phyloP scores from a whole-genome alignment of 805 yeast genomes.

The Wickerhamomyces canadensis region DNA sequence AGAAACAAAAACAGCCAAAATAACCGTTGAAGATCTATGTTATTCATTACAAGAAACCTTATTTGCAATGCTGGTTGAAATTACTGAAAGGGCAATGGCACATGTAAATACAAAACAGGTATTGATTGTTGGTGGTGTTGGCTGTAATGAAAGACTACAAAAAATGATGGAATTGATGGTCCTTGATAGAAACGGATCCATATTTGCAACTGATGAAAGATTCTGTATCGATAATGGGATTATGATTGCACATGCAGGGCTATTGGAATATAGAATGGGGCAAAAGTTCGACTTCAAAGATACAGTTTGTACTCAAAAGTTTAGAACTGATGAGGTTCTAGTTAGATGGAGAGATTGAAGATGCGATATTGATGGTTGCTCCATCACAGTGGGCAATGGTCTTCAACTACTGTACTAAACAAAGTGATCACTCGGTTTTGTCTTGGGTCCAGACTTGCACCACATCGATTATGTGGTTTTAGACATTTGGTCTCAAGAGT shows the following conservation, averaged over 20 bases:
- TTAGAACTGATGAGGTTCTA: conserved; percentile 89
- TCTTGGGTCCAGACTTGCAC: too few relatives aligned
- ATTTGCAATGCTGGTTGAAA: conserved; percentile 95
- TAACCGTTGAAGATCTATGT: conserved; percentile 84
- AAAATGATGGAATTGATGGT: conserved; percentile 98
- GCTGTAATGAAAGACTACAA: conserved; percentile 86
- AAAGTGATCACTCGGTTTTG: too few relatives aligned
- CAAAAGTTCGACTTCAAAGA: conserved; percentile 49
- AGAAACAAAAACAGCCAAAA: conserved; percentile 37
- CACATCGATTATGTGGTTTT: too few relatives aligned
- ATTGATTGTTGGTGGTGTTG: conserved; percentile 97
- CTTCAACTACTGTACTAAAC: too few relatives aligned
- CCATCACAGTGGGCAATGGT: too few relatives aligned
- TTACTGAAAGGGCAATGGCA: conserved; percentile 98
- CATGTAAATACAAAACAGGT: conserved; percentile 89
- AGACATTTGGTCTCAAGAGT: too few relatives aligned
- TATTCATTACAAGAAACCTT: conserved; percentile 88
- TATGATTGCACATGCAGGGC: conserved; percentile 98
- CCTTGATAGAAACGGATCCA: conserved; percentile 77
- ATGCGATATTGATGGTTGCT: too few relatives aligned
- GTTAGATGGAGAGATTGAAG: conserved; percentile 85
- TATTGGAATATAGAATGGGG: conserved; percentile 81
- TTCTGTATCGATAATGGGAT: conserved; percentile 98
- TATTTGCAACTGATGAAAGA: conserved; percentile 92
- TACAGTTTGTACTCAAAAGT: conserved; percentile 88